These are phyloP conservation scores for Hypomontagnella submonticulosa DNA, from an alignment of 495 filamentous ascomycete genomes.

Conservation along the genomic window DNA sequence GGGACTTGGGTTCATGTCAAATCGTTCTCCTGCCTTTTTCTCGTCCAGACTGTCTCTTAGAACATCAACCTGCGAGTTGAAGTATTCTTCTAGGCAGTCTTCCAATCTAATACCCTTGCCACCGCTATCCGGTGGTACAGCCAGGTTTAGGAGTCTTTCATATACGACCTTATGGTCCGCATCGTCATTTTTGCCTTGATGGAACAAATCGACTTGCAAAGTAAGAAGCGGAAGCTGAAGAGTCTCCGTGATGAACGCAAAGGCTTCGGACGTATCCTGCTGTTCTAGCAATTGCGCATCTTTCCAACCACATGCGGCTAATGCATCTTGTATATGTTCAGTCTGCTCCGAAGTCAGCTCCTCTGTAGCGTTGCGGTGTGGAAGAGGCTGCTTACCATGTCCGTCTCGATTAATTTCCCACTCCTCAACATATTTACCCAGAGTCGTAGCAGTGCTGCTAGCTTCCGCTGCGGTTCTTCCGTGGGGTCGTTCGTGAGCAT, in stretches of 20 bases:
- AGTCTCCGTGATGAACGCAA: constrained; percentile 90
- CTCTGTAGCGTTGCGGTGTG: neutral
- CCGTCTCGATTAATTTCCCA: constrained; percentile 84
- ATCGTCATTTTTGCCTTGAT: constrained; percentile 82
- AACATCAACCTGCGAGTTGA: constrained; percentile 94
- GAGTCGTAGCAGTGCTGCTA: constrained; percentile 79
- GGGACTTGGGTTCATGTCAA: constrained; percentile 3
- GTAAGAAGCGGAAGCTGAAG: constrained; percentile 89
- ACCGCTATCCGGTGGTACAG: constrained; percentile 73
- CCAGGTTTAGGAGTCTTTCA: constrained; percentile 91
- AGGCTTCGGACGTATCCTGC: constrained; percentile 95
- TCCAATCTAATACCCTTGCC: constrained; percentile 79
- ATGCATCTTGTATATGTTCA: constrained; percentile 79
- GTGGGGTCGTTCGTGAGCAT: constrained; percentile 73
- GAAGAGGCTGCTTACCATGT: constrained; percentile 71
- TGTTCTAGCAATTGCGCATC: constrained; percentile 80
- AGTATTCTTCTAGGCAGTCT: constrained; percentile 91
- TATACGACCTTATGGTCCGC: constrained; percentile 96
- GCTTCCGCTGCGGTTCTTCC: constrained; percentile 74
- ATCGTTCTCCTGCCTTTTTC: constrained; percentile 56
- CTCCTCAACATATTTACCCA: constrained; percentile 94
- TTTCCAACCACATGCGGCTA: constrained; percentile 91
- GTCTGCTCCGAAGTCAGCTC: constrained; percentile 68
- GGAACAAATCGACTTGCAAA: constrained; percentile 93
- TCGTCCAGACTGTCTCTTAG: constrained; percentile 72